A percentile compares a stretch with the other conserved stretches of the same genome.
Conservation (phyloP, 2,329 filamentous ascomycete genomes). For the Ophiognomonia clavigignenti-juglandacearum region DNA sequence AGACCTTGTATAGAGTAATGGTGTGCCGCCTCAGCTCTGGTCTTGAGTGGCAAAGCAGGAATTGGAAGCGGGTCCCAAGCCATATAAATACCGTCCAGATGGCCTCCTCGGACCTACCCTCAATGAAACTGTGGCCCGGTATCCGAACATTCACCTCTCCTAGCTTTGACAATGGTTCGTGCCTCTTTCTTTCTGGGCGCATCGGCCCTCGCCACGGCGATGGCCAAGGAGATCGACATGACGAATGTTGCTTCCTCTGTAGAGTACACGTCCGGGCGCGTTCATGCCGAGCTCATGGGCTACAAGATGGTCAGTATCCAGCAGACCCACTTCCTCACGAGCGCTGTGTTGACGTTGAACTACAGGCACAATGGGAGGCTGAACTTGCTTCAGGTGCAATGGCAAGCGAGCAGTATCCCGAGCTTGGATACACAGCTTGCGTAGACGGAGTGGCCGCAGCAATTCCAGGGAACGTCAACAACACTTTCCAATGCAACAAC, state of each 20-base stretch:
- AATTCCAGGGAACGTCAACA: neutral
- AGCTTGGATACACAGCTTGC: constrained; percentile 1
- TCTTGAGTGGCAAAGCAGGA: too few species aligned
- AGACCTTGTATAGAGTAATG: too few species aligned
- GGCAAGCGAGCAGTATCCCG: constrained; percentile 1
- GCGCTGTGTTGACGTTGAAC: neutral
- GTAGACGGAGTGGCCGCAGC: neutral
- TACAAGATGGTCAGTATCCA: constrained; percentile 22
- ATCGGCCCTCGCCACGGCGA: neutral
- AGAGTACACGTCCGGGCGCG: constrained; percentile 3
- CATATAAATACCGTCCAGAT: too few species aligned
- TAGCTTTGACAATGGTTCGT: neutral
- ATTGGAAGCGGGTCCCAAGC: too few species aligned
- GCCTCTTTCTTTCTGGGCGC: neutral
- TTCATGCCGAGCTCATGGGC: constrained; percentile 22
- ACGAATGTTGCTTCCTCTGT: constrained; percentile 2
- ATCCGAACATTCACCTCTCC: too few species aligned
- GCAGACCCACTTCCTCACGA: neutral
- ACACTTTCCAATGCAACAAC: constrained; percentile 5
- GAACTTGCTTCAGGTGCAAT: neutral
- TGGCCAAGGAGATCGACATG: constrained; percentile 15
- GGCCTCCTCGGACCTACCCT: too few species aligned
- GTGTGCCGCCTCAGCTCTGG: too few species aligned
- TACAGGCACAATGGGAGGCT: constrained; percentile 2
- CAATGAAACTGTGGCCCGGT: too few species aligned